These are phyloP conservation scores for Didymella pinodella DNA, from an alignment of 2,329 filamentous ascomycete genomes.

Conservation along the genomic window DNA sequence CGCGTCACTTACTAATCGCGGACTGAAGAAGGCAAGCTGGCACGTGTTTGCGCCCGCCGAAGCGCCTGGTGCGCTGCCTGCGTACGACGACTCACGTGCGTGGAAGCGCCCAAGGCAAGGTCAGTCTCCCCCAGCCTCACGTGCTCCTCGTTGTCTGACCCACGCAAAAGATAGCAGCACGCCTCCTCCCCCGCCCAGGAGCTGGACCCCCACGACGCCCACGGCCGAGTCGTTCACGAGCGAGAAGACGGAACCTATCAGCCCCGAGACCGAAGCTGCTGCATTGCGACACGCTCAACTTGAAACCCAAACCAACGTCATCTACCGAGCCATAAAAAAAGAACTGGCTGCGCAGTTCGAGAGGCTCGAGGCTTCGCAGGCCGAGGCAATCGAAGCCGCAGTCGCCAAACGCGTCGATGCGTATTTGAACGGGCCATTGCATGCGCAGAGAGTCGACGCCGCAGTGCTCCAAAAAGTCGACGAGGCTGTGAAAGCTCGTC, in stretches of 20 bases:
- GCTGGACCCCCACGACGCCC: slow-evolving; percentile 8
- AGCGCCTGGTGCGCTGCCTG: slow-evolving; percentile 17
- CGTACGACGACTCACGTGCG: slow-evolving; percentile 18
- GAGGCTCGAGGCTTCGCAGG: background rate
- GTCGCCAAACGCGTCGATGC: background rate
- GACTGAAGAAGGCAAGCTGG: slow-evolving; percentile 23
- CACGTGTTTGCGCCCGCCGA: slow-evolving; percentile 21
- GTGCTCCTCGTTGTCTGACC: slow-evolving; percentile 1
- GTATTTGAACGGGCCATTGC: background rate
- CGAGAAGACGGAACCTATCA: slow-evolving; percentile 21
- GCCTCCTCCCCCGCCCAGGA: slow-evolving; percentile 1
- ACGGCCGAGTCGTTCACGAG: slow-evolving; percentile 12
- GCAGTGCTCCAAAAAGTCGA: background rate
- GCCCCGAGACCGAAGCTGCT: slow-evolving; percentile 13
- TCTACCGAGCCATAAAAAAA: background rate
- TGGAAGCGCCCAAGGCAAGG: slow-evolving; percentile 18
- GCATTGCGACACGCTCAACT: slow-evolving; percentile 1
- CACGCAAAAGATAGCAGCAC: slow-evolving; percentile 8
- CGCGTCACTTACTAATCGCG: slow-evolving; percentile 8
- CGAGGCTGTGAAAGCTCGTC: background rate
- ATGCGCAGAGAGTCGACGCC: background rate
- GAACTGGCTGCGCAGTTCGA: background rate
- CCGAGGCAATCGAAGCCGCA: background rate
- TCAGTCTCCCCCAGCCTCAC: background rate
- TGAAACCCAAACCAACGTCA: background rate